Evolutionary conservation across 495 filamentous ascomycete species (phyloP), one percentile per base, ranked within the genome.

Genomic region (Diplogelasinospora grovesii): DNA sequence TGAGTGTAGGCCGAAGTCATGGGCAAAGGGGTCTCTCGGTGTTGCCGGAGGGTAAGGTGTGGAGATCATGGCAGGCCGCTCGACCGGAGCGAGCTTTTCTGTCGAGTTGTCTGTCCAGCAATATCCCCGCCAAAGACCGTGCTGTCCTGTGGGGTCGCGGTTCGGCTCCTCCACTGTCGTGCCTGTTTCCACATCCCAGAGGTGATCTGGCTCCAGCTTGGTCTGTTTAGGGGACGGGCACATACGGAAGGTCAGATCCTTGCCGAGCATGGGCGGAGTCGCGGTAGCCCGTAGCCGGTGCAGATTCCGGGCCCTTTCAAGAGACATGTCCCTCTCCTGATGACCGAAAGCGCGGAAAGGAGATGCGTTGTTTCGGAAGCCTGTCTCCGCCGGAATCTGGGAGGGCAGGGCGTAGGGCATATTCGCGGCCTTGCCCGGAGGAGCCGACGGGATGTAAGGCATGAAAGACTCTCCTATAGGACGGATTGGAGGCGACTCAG

Each of bases 231-330:
- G 89, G 8, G 87, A 92, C 0, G 70, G 64, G 55, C 85, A 92
- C 48, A 75, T 74, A 3, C 85, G 82, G 50, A 95, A 86, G 15
- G 69, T 65, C 36, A 95, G 69, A 39, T 90, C 83, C 18, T 62
- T 47, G 28, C 89, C 89, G 5, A 93, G 76, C 86, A 95, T 90
- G 2, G 89, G 89, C 13, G 89, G 89, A 61, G 79, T 73, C 71
- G 75, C 42, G 19, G 46, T 54, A 55, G 60, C 36, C 59, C 59
- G 27, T 70, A 52, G 30, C 21, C 59, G 53, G 32, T 61, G 56
- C 44, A 55, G 39, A 39, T 56, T 47, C 51, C 63, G 45, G 28
- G 60, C 50, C 26, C 57, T 28, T 25, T 63, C 52, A 21, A 56
- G 72, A 51, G 43, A 55, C 51, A 56, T 71, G 65, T 55, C 60